A percentile compares a stretch with the other conserved stretches of the same genome.
phyloP scores from a whole-genome alignment of 2,329 filamentous ascomycete genomes.

The Colletotrichum karsti region DNA sequence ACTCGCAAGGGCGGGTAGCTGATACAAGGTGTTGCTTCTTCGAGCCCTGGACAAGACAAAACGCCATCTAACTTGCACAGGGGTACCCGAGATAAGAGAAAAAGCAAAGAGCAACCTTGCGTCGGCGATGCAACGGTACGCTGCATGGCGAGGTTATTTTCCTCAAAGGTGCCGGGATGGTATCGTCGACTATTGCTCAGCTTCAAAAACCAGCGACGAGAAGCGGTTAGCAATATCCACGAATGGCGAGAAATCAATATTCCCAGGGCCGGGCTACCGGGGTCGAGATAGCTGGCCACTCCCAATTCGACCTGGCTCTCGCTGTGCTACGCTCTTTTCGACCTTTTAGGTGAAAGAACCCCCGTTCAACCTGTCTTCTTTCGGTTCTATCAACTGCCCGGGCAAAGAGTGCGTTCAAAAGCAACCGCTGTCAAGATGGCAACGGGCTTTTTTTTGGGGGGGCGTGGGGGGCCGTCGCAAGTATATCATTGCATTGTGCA shows the following conservation, averaged over 20 bases:
- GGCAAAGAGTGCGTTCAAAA: too few relatives aligned
- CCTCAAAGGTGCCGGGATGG: not conserved
- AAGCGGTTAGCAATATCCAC: too few relatives aligned
- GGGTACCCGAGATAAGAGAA: slow-evolving; percentile 12
- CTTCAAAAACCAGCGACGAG: not conserved
- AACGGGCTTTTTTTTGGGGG: not conserved
- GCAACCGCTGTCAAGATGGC: too few relatives aligned
- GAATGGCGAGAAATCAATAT: not conserved
- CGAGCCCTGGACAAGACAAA: not conserved
- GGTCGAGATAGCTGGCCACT: slow-evolving; percentile 8
- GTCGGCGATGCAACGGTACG: slow-evolving; percentile 6
- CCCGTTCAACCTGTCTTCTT: slow-evolving; percentile 3
- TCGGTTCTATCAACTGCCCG: not conserved
- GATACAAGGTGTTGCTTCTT: not conserved
- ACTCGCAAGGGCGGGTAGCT: not conserved
- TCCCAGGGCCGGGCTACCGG: not conserved
- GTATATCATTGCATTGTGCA: not conserved
- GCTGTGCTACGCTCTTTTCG: not conserved
- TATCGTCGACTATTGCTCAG: not conserved
- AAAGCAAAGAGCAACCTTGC: not conserved
- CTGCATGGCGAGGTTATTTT: slow-evolving; percentile 6
- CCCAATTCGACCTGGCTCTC: not conserved
- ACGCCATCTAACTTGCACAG: not conserved
- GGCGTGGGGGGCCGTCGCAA: not conserved
- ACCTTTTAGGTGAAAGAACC: slow-evolving; percentile 8